Evolutionary conservation across 768 basidiomycete species (phyloP).

Genomic region (Gymnopilus dilepis): DNA sequence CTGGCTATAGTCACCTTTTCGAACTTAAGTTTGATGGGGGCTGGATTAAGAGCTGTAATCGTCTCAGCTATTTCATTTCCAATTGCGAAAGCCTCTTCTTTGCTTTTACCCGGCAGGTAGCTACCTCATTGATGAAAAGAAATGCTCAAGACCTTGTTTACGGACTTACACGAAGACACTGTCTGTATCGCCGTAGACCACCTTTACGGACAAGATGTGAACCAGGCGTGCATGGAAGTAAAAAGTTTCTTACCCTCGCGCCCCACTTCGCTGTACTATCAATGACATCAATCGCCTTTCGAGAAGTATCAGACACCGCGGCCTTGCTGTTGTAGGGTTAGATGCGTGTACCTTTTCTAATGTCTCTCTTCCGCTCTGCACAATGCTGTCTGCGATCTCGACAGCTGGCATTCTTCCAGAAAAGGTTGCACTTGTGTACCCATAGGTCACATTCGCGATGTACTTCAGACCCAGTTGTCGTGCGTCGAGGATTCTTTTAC

Average conservation of each 20-base stretch:
- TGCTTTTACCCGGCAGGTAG: slow-evolving; percentile 87
- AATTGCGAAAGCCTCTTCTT: slow-evolving; percentile 91
- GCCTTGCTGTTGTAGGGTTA: not conserved
- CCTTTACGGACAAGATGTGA: slow-evolving; percentile 38
- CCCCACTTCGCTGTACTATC: slow-evolving; percentile 84
- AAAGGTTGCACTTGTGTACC: slow-evolving; percentile 92
- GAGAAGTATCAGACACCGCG: not conserved
- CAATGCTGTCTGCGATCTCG: slow-evolving; percentile 97
- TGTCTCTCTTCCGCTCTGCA: slow-evolving; percentile 94
- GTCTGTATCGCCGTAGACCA: slow-evolving; percentile 98
- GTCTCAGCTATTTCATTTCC: slow-evolving; percentile 92
- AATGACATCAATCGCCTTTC: slow-evolving; percentile 82
- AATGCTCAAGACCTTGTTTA: not conserved
- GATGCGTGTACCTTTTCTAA: slow-evolving; percentile 89
- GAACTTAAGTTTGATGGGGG: slow-evolving; percentile 95
- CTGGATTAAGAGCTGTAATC: slow-evolving; percentile 86
- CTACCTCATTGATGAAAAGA: slow-evolving; percentile 30
- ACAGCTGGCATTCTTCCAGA: slow-evolving; percentile 99
- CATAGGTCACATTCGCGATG: slow-evolving; percentile 94
- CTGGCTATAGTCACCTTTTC: slow-evolving; percentile 73
- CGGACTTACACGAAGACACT: slow-evolving; percentile 78
- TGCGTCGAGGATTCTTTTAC: slow-evolving; percentile 82
- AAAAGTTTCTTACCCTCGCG: slow-evolving; percentile 59
- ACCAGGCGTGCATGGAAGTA: not conserved
- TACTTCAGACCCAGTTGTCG: slow-evolving; percentile 93